These are phyloP conservation scores for Phytophthora quininea DNA, from an alignment of 352 stramenopile genomes.

Conservation along the genomic window DNA sequence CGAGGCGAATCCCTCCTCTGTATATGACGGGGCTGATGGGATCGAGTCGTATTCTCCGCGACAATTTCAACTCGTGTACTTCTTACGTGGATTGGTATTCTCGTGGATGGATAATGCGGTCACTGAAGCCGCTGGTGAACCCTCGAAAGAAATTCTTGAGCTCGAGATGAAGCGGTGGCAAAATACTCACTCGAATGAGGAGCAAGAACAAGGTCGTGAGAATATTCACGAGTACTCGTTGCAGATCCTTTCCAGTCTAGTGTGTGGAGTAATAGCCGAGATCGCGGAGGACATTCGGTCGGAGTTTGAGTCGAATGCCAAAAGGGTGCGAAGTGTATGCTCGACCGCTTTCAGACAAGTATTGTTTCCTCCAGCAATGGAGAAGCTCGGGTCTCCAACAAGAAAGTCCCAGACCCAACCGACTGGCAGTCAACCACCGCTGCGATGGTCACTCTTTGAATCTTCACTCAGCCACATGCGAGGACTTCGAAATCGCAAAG, in stretches of 20 bases:
- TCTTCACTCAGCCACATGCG: slow-evolving; percentile 26
- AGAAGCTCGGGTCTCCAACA: neutral
- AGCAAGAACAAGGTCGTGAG: slow-evolving; percentile 22
- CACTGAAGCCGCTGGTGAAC: slow-evolving; percentile 21
- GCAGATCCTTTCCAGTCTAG: slow-evolving; percentile 25
- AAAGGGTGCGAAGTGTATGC: slow-evolving; percentile 27
- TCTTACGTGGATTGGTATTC: slow-evolving; percentile 49
- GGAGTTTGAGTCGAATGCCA: slow-evolving; percentile 38
- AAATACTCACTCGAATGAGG: slow-evolving; percentile 24
- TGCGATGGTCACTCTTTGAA: slow-evolving; percentile 31
- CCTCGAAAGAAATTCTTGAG: slow-evolving; percentile 35
- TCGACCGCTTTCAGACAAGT: slow-evolving; percentile 14
- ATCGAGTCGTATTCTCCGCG: slow-evolving; percentile 48
- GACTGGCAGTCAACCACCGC: slow-evolving; percentile 1
- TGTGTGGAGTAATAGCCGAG: slow-evolving; percentile 38
- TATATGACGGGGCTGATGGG: slow-evolving; percentile 41
- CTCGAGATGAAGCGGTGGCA: slow-evolving; percentile 35
- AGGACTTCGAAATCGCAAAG: slow-evolving; percentile 12
- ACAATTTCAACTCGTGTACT: slow-evolving; percentile 45
- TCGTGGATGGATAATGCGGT: slow-evolving; percentile 42
- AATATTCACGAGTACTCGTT: slow-evolving; percentile 1
- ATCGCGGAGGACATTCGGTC: slow-evolving; percentile 42
- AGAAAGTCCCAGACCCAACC: slow-evolving; percentile 14
- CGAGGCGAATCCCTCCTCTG: neutral
- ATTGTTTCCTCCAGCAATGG: slow-evolving; percentile 25